phyloP scores from a whole-genome alignment of 1,139 yeast genomes.

The Scheffersomyces parashehatae region DNA sequence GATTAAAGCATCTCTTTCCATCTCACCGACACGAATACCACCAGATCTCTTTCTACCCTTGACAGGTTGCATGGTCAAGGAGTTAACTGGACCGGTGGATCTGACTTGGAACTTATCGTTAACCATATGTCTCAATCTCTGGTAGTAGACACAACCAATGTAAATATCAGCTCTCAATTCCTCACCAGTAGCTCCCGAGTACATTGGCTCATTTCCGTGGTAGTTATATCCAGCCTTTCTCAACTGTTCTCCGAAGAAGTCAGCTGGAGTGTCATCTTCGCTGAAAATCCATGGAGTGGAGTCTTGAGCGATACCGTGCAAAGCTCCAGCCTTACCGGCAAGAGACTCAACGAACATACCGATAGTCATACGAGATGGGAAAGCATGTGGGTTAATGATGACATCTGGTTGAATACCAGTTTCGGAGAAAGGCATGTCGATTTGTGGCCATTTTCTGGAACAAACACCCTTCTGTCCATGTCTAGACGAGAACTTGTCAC shows the following conservation, averaged over 20 bases:
- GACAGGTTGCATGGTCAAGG: constrained; percentile 98
- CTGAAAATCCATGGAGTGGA: constrained; percentile 95
- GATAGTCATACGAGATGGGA: constrained; percentile 99
- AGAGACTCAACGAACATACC: constrained; percentile 99
- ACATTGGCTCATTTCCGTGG: constrained; percentile 99
- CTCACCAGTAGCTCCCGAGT: constrained; percentile 98
- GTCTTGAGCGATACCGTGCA: constrained; percentile 97
- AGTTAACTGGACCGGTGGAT: constrained; percentile 97
- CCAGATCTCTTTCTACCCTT: constrained; percentile 99
- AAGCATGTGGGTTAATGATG: constrained; percentile 97
- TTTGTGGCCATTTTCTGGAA: constrained; percentile 96
- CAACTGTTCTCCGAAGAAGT: constrained; percentile 93
- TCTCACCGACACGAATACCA: constrained; percentile 99
- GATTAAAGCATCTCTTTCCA: constrained; percentile 98
- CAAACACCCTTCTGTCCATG: constrained; percentile 99
- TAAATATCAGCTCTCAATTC: constrained; percentile 94
- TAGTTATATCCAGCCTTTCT: constrained; percentile 87
- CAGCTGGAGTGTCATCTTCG: constrained; percentile 95
- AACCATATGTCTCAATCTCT: constrained; percentile 98
- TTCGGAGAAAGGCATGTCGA: constrained; percentile 97
- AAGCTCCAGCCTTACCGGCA: constrained; percentile 98
- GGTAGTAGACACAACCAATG: constrained; percentile 95
- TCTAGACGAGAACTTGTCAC: constrained; percentile 97
- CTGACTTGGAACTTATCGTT: constrained; percentile 99
- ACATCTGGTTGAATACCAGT: constrained; percentile 96